Evolutionary conservation across 129 eudicot species (phyloP), one percentile per base, ranked within the genome.

Genomic region (Centrapalus pauciflorus): DNA sequence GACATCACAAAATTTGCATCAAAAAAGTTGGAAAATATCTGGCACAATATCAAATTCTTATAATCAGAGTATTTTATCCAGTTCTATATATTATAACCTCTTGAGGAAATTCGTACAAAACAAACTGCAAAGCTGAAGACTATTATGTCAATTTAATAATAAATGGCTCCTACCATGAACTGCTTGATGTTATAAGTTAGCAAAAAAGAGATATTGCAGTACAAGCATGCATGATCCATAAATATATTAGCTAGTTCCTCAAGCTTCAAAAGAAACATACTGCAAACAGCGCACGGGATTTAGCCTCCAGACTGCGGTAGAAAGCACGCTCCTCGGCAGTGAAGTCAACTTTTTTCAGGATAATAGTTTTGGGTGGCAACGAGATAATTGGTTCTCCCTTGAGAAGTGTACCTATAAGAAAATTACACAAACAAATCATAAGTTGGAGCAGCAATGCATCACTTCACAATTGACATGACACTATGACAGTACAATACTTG

Each of bases 361-460:
- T 82, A 16, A 92, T 77, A 28, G 82, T 81, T 80, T 92, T 92
- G 13, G 96, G 95, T 7, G 98, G 98, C 43, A 92, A 74, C 26
- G 76, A 72, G 40, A 92, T 85, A 21, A 92, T 92, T 7, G 98
- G 98, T 78, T 92, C 83, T 55, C 98, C 98, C 78, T 92, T 91
- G 29, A 92, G 79, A 67, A 73, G 78, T 43, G 98, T 92, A 61
- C 90, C 97, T 91, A 57, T 10, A 61, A 52, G 29, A 35, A 75
- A 61, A 33, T 55, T 27, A 55, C 45, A 35, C 23, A 16, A 74
- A 54, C 32, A 13, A 27, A 37, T 13, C 17, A 51, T 61, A 65
- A 70, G 55, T 20, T 62, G 73, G 21, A 20, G 72, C 8, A 51
- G 41, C 33, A 49, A 28, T 21, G 56, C 45, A 29, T 67, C 51